A percentile compares a stretch with the other conserved stretches of the same genome.
Conservation (phyloP, 352 stramenopile genomes). For the Pythium sukuiense region DNA sequence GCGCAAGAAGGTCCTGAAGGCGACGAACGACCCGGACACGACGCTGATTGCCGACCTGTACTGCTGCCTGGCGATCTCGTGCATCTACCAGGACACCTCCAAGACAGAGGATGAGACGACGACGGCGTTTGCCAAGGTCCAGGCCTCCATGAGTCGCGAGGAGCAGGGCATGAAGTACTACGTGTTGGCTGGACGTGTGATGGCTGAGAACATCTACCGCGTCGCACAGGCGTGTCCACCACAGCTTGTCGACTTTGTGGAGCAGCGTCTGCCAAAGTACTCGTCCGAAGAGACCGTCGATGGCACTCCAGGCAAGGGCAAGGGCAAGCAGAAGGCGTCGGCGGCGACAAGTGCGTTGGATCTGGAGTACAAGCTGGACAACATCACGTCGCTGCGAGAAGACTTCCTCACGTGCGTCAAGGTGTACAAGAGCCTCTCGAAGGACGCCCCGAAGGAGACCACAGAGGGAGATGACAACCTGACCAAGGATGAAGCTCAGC, state of each 20-base stretch:
- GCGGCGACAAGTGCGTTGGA: conserved; percentile 25
- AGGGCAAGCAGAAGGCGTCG: conserved; percentile 66
- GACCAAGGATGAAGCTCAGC: conserved; percentile 39
- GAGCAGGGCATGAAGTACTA: conserved; percentile 79
- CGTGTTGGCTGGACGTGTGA: conserved; percentile 75
- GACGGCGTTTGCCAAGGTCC: conserved; percentile 21
- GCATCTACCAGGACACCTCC: conserved; percentile 72
- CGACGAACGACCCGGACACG: conserved; percentile 68
- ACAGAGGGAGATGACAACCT: conserved; percentile 23
- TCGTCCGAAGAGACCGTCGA: conserved; percentile 26
- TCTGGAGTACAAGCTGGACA: conserved; percentile 51
- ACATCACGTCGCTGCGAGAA: conserved; percentile 50
- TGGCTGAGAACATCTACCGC: conserved; percentile 80
- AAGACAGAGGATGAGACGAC: conserved; percentile 23
- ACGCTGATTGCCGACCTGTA: conserved; percentile 80
- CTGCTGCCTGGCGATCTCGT: conserved; percentile 83
- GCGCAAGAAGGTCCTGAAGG: conserved; percentile 65
- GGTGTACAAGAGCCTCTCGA: conserved; percentile 32
- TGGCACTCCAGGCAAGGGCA: conserved; percentile 38
- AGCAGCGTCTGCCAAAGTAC: conserved; percentile 56
- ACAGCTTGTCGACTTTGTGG: conserved; percentile 52
- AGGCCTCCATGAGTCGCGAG: conserved; percentile 34
- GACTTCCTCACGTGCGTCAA: conserved; percentile 59
- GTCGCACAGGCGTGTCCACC: conserved; percentile 39
- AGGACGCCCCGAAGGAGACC: conserved; percentile 22